These are phyloP conservation scores for Dunaliella sp. DNA, from an alignment of 139 green algal species.

Conservation along the genomic window DNA sequence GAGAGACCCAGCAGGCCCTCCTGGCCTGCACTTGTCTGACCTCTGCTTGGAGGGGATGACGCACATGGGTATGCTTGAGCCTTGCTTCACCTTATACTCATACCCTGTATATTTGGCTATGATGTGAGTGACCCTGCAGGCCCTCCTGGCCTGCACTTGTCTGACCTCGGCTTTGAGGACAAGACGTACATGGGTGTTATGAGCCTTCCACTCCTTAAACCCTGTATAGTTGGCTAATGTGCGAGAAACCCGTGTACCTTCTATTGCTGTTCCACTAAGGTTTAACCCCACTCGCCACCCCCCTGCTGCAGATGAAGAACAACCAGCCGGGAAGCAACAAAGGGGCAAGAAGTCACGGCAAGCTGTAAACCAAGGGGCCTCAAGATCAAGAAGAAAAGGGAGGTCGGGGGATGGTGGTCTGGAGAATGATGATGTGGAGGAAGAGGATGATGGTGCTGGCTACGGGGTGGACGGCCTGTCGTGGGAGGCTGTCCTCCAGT, in stretches of 20 bases:
- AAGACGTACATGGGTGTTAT: background rate
- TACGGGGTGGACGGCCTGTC: slow-evolving; percentile 77
- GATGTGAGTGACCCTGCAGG: background rate
- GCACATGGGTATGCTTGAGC: background rate
- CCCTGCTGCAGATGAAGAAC: background rate
- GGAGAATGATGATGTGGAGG: no score
- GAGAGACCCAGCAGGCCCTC: background rate
- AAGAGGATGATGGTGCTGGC: slow-evolving; percentile 61
- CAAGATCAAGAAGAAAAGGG: no score
- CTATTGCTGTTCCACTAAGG: no score
- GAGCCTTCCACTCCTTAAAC: no score
- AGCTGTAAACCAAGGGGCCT: no score
- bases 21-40: background rate
- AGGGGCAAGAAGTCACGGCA: no score
- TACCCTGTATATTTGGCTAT: no score
- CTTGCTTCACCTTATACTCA: no score
- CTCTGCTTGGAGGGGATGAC: background rate
- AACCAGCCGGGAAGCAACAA: background rate
- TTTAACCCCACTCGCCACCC: no score
- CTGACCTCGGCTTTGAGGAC: background rate
- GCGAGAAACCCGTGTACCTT: no score
- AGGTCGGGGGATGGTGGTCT: no score
- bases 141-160: background rate
- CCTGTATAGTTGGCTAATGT: no score
- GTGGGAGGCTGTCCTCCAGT: slow-evolving; percentile 85